Percentiles rank a stretch among this genome's conserved stretches.
These are phyloP conservation scores for Pyrenochaeta sp. DNA, from an alignment of 2,329 filamentous ascomycete species.

Conservation along the genomic window DNA sequence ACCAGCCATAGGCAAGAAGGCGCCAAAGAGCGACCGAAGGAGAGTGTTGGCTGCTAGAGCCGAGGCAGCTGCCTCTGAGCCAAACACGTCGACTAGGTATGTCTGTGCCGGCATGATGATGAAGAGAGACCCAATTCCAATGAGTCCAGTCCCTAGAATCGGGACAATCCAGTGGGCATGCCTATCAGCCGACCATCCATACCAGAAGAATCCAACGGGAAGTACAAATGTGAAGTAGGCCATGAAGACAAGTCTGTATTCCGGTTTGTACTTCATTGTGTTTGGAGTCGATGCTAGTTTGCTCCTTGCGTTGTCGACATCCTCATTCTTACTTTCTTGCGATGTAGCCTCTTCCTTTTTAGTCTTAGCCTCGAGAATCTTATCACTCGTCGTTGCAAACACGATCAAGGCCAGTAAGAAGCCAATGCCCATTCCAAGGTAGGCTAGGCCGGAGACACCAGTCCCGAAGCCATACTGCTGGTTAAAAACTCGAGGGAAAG, in stretches of 20 bases:
- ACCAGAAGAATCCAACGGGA: slow-evolving; percentile 50
- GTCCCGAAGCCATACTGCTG: slow-evolving; percentile 75
- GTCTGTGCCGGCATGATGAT: slow-evolving; percentile 30
- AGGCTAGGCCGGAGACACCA: slow-evolving; percentile 74
- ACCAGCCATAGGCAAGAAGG: slow-evolving; percentile 30
- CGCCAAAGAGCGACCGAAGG: slow-evolving; percentile 21
- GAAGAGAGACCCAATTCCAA: slow-evolving; percentile 22
- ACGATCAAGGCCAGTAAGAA: slow-evolving; percentile 39
- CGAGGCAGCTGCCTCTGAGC: slow-evolving; percentile 36
- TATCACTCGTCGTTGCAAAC: slow-evolving; percentile 11
- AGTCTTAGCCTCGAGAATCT: slow-evolving; percentile 2
- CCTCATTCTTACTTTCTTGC: too few species aligned
- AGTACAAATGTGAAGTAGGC: slow-evolving; percentile 18
- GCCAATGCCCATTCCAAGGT: slow-evolving; percentile 71
- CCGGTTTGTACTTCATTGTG: too few species aligned
- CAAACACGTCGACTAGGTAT: slow-evolving; percentile 46
- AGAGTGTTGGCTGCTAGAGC: slow-evolving; percentile 42
- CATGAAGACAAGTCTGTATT: slow-evolving; percentile 17
- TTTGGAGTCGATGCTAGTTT: too few species aligned
- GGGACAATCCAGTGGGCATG: slow-evolving; percentile 62
- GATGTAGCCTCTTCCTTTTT: too few species aligned
- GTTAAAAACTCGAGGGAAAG: slow-evolving; percentile 75
- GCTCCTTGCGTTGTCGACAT: too few species aligned
- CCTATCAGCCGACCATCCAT: slow-evolving; percentile 62
- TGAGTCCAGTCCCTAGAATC: slow-evolving; percentile 25